phyloP scores from a whole-genome alignment of 2,329 filamentous ascomycete genomes.

The Cladosporium sp. region DNA sequence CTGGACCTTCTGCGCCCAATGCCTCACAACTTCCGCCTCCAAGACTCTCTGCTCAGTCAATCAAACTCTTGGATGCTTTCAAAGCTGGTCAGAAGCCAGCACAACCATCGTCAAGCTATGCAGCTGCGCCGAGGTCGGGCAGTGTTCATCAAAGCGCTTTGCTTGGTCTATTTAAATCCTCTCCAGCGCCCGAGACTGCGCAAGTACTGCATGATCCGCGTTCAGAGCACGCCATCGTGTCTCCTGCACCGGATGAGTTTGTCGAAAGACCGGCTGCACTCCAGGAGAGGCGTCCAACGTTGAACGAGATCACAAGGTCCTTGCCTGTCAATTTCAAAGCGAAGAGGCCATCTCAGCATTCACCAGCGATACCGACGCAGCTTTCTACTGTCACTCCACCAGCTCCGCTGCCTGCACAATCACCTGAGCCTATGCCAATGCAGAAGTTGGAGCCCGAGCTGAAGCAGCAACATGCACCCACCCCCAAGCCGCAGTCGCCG shows the following conservation, averaged over 20 bases:
- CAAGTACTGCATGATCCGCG: slow-evolving; percentile 17
- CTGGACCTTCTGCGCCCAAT: slow-evolving; percentile 53
- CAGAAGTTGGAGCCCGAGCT: neutral
- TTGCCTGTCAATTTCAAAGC: slow-evolving; percentile 28
- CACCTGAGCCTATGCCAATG: neutral
- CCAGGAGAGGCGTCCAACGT: slow-evolving; percentile 26
- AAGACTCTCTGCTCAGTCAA: slow-evolving; percentile 58
- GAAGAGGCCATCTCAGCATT: slow-evolving; percentile 22
- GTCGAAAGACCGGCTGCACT: slow-evolving; percentile 23
- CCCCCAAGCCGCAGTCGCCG: neutral
- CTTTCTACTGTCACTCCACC: slow-evolving; percentile 7
- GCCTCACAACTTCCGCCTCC: slow-evolving; percentile 60
- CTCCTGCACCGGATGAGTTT: slow-evolving; percentile 25
- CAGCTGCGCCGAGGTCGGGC: slow-evolving; percentile 1
- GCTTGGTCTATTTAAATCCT: slow-evolving; percentile 46
- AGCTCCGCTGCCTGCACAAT: slow-evolving; percentile 14
- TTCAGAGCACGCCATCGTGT: slow-evolving; percentile 14
- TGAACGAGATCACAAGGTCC: slow-evolving; percentile 38
- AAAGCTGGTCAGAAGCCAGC: slow-evolving; percentile 36
- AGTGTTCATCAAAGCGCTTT: slow-evolving; percentile 45
- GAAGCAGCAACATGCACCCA: neutral
- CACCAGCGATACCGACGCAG: slow-evolving; percentile 12
- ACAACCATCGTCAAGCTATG: neutral
- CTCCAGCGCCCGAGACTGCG: slow-evolving; percentile 21
- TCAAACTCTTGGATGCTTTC: slow-evolving; percentile 60